phyloP scores from a whole-genome alignment of 768 basidiomycete genomes.

The Naganishia antarctica region DNA sequence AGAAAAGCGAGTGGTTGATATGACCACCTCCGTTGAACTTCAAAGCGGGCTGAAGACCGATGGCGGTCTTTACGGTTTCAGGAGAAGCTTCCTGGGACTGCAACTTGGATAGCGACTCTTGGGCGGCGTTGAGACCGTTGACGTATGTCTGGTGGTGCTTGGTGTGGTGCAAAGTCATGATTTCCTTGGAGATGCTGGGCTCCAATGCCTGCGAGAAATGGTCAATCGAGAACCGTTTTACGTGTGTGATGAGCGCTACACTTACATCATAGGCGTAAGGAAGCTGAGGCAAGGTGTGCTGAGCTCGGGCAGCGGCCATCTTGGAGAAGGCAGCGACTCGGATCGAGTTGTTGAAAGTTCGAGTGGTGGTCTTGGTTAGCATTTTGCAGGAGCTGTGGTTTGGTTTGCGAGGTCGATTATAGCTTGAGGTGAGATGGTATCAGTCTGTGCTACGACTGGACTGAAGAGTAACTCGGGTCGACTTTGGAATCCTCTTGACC shows the following conservation, averaged over 20 bases:
- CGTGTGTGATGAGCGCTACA: neutral
- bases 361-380: slow-evolving; percentile 22
- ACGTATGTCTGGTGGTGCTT: slow-evolving; percentile 97
- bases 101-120: slow-evolving; percentile 63
- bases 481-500: neutral
- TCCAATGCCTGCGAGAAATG: slow-evolving; percentile 58
- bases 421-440: too few species aligned
- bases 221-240: neutral
- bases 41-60: slow-evolving; percentile 81
- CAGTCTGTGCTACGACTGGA: too few species aligned
- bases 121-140: slow-evolving; percentile 83
- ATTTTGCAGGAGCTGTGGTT: neutral
- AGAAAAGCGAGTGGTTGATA: slow-evolving; percentile 86
- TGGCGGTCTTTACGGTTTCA: slow-evolving; percentile 67
- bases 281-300: slow-evolving; percentile 71
- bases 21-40: slow-evolving; percentile 95
- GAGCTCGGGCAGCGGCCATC: slow-evolving; percentile 36
- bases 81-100: slow-evolving; percentile 43
- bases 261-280: slow-evolving; percentile 71
- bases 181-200: slow-evolving; percentile 84
- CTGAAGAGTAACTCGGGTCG: too few species aligned
- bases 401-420: too few species aligned
- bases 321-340: slow-evolving; percentile 16
- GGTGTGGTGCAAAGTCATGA: slow-evolving; percentile 90
- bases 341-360: slow-evolving; percentile 15